Base-by-base conservation (phyloP, 306 rosid genomes). In the Abrus precatorius region DNA sequence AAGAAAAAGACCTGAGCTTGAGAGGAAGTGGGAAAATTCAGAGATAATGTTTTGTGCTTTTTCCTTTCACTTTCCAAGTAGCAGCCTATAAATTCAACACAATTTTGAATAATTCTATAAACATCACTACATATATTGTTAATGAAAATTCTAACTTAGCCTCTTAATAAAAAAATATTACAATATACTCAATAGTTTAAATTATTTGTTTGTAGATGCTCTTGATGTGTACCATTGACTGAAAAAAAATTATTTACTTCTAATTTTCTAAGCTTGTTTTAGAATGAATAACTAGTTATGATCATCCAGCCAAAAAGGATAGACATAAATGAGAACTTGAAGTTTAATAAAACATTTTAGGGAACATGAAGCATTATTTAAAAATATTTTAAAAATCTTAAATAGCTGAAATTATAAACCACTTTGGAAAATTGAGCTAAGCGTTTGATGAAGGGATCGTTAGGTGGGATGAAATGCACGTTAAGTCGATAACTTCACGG, bases 41-140 rank as follows among this genome's bases (percentile, higher is more conserved):
- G 63, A 48, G 48, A 76, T 32, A 50, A 6, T 41, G 0, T 49
- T 12, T 29, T 77, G 67, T 30, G 9, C 3, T n/a, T 28, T 53
- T 52, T 50, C 80, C 41, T 50, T 49, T 52, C 53, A 56, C 68
- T 28, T 44, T 78, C 75, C 59, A 9, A 68, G n/a, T 54, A 38
- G 68, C 36, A 55, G 69, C 68, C 69, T 13, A 56, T 30, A 69
- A 69, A 34, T 33, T 33, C 50, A 41, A 29, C 69, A 32, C 49
- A 43, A 29, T 14, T 69, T 43, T 32, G 40, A 68, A 10, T 56
- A 30, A 33, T 34, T 49, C 36, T 61, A 41, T 1, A 65, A 41
- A 7, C 40, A 64, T 64, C 14, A 40, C 10, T 41, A 65, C 4
- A n/a, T 11, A 6, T 7, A 8, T 36, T 5, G 47, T 63, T 38